Evolutionary conservation across 2,329 filamentous ascomycete species (phyloP), one percentile per base, ranked within the genome.

Genomic region (Sclerotinia nivalis): DNA sequence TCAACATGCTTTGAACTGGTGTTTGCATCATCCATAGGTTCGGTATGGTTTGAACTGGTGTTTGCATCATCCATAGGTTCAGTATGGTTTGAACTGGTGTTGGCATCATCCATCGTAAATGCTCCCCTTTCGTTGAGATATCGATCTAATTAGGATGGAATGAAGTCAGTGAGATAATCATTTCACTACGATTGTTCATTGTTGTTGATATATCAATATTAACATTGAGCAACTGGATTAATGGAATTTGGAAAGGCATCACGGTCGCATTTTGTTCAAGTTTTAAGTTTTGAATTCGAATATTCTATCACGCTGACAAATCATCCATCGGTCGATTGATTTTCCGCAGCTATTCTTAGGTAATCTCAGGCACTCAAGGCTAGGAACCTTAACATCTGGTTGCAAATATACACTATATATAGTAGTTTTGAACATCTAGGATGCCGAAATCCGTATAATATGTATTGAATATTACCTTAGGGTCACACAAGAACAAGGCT

Each of bases 1-100:
- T 69, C 70, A 25, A 68, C 61, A 13, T 59, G 55, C 47, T 65
- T 52, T n/a, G 37, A 13, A 18, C 47, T 4, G 10, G 22, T n/a
- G 47, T 49, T 49, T 2, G 40, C 40, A 43, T 43, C 40, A 20
- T 52, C 34, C 47, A 52, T 40, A 37, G 20, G 13, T 13, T 56
- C 31, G 31, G 10, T 7, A 56, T 6, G 31, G 9, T n/a, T 56
- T 25, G 45, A 34, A 12, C n/a, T n/a, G n/a, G n/a, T 22, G 49
- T 18, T 28, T 34, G 47, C 34, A 52, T 25, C 18, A 25, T 52
- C 34, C 61, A 52, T 52, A 37, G 20, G 13, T 13, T 56, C 31
- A 20, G 10, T 7, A 56, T 6, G 31, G 9, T n/a, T 56, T 25
- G 45, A 34, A 12, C 40, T 10, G 13, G 13, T 22, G 49, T 18